Base-by-base conservation (phyloP, 2,329 filamentous ascomycete genomes). In the Botrytis squamosa region DNA sequence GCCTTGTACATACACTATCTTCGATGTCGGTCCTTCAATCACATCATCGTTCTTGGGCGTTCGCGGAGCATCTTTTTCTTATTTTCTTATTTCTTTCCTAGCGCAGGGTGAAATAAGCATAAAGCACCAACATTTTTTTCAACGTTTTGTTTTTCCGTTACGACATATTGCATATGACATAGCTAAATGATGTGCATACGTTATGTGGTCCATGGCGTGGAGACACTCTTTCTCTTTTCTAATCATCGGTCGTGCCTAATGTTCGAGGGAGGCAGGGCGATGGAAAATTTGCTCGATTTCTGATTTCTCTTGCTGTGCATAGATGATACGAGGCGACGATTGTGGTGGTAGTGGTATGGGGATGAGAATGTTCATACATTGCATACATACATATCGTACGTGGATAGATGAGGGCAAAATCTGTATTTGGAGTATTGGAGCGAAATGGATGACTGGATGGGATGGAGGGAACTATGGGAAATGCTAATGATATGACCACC, bases 31-130 rank as follows among this genome's bases (percentile, higher is more conserved):
- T 64, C 44, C 20, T 57, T 25, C 42, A 42, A 49, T 20, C 44
- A 55, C 60, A 44, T 55, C 36, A 66, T 40, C 36, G n/a, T 42
- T 66, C 52, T 66, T 66, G 60, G 66, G 70, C 60, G 70, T 71
- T 71, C 18, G n/a, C 60, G 70, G 70, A 57, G 60, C 33, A 66
- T 18, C 36, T 55, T 44, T 66, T 65, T 66, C 16, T 44, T 40
- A 29, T 55, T 66, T 71, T 40, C 46, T 68, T 72, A 60, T 72
- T 72, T 72, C 70, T 68, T 72, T 72, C 70, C 70, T 72, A 68
- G 70, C 63, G 70, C 70, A 72, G 70, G 62, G 70, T 68, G 70
- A 72, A 72, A 72, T 72, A 72, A 68, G 49, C 68, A 70, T 36
- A 62, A 62, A 62, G 68, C 52, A 70, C 52, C 55, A 70, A 64